Conservation (phyloP, 179 eudicot species). For the Spergularia azorica region DNA sequence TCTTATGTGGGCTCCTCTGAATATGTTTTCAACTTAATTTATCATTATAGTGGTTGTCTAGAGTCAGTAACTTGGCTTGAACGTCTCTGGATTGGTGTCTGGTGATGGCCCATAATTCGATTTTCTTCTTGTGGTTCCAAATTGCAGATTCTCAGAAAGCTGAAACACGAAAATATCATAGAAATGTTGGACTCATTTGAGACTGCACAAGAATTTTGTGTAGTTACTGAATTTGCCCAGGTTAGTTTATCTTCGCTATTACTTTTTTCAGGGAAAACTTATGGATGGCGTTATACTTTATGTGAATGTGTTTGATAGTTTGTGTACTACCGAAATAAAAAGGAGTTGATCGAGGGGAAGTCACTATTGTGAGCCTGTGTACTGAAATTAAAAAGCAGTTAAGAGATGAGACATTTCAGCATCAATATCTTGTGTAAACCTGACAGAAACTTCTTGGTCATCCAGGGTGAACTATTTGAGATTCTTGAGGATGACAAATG, state of each 20-base stretch:
- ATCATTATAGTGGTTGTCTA: neutral
- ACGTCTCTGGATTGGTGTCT: neutral
- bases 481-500: slow-evolving; percentile 96
- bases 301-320: neutral
- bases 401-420: neutral
- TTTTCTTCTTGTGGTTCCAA: slow-evolving; percentile 17
- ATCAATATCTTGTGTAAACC: neutral
- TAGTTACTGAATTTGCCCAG: slow-evolving; percentile 98
- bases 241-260: slow-evolving; percentile 35
- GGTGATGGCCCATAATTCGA: neutral
- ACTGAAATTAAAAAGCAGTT: neutral
- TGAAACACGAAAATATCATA: slow-evolving; percentile 95
- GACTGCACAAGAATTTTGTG: slow-evolving; percentile 92
- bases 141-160: slow-evolving; percentile 82
- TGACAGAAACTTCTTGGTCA: slow-evolving; percentile 2
- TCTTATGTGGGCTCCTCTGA: neutral
- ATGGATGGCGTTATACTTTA: neutral
- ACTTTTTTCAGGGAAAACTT: neutral
- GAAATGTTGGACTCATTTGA: slow-evolving; percentile 98
- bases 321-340: neutral
- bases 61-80: neutral
- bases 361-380: neutral
- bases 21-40: neutral
- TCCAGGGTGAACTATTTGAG: slow-evolving; percentile 94
- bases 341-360: neutral